Percentiles rank a stretch among this genome's conserved stretches.
These are phyloP conservation scores for Cucumis melo DNA, from an alignment of 306 rosid species.

Conservation along the genomic window DNA sequence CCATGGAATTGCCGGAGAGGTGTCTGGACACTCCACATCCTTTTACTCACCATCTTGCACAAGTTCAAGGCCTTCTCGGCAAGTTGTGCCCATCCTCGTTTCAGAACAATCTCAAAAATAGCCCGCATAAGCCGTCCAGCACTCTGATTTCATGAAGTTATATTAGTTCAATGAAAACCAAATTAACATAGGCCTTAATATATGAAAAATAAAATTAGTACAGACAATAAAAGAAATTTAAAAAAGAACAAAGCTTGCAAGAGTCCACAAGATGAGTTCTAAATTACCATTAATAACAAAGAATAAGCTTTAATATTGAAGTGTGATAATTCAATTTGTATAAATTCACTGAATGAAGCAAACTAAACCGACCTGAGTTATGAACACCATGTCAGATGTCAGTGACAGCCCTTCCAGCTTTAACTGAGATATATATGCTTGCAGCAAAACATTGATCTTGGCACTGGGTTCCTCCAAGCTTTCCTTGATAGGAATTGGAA, in stretches of 20 bases:
- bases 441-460: slow-evolving; percentile 85
- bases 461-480: slow-evolving; percentile 97
- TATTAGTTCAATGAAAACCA: not conserved
- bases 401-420: slow-evolving; percentile 91
- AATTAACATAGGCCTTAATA: not conserved
- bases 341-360: not conserved
- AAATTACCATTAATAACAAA: not conserved
- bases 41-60: slow-evolving; percentile 79
- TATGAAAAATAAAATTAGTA: not conserved
- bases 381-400: slow-evolving; percentile 93
- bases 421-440: slow-evolving; percentile 80
- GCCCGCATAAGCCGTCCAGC: slow-evolving; percentile 98
- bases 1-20: slow-evolving; percentile 86
- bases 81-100: slow-evolving; percentile 92
- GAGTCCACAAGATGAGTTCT: not conserved
- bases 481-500: slow-evolving; percentile 94
- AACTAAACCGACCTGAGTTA: slow-evolving; percentile 63
- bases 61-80: slow-evolving; percentile 87
- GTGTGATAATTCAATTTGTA: not conserved
- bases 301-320: not conserved
- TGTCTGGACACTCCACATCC: slow-evolving; percentile 95
- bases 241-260: not conserved
- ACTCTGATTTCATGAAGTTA: slow-evolving; percentile 31
- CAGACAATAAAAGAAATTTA: not conserved
- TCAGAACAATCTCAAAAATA: slow-evolving; percentile 82